These are phyloP conservation scores for Piedraia hortae DNA, from an alignment of 2,329 filamentous ascomycete species.

Conservation along the genomic window DNA sequence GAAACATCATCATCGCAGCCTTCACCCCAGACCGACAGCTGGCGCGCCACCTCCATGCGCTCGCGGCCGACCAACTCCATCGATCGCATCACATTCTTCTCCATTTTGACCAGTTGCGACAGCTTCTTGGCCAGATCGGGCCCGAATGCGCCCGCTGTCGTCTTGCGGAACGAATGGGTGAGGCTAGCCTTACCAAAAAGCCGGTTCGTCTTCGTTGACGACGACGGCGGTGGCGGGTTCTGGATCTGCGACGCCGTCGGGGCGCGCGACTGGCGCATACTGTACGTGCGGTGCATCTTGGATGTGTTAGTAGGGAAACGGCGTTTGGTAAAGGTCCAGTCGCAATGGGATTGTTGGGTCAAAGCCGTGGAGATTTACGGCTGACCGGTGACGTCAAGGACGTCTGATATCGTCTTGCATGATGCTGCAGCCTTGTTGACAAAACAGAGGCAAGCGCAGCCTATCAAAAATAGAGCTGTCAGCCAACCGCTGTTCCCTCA, in stretches of 20 bases:
- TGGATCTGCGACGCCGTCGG: conserved; percentile 76
- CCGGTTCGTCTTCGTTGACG: conserved; percentile 69
- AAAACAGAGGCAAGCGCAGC: too few relatives aligned
- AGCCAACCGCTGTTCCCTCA: too few relatives aligned
- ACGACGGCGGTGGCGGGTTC: conserved; percentile 79
- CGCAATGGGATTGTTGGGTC: too few relatives aligned
- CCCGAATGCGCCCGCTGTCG: conserved; percentile 48
- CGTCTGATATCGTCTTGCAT: too few relatives aligned
- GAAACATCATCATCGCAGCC: conserved; percentile 89
- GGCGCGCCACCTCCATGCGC: conserved; percentile 96
- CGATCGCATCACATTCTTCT: conserved; percentile 99
- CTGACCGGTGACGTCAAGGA: too few relatives aligned
- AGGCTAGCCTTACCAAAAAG: conserved; percentile 69
- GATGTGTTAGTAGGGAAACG: too few relatives aligned
- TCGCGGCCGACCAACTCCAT: conserved; percentile 85
- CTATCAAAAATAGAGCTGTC: too few relatives aligned
- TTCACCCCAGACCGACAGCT: conserved; percentile 96
- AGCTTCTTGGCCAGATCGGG: conserved; percentile 93
- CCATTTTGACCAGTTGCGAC: conserved; percentile 96
- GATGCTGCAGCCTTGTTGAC: too few relatives aligned
- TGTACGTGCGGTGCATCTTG: conserved; percentile 91
- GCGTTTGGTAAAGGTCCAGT: too few relatives aligned
- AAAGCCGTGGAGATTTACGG: too few relatives aligned
- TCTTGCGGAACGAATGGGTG: conserved; percentile 46
- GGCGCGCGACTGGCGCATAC: conserved; percentile 89